Conservation (phyloP, 2,329 filamentous ascomycete genomes). For the Penicillium sp. region DNA sequence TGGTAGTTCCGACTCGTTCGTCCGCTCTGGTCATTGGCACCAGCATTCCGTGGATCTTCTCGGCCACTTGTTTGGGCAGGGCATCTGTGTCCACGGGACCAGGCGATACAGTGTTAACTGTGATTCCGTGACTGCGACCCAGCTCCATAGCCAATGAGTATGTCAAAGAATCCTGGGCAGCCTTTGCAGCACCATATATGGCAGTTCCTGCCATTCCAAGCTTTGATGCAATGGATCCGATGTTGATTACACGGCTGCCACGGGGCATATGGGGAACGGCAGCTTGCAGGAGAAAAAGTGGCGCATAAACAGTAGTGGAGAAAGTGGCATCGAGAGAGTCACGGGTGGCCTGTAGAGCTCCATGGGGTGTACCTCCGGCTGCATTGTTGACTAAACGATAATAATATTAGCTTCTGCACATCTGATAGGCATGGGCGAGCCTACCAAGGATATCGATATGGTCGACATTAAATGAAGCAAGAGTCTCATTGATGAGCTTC, state of each 20-base stretch:
- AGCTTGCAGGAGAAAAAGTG: constrained; percentile 23
- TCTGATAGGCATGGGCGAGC: background rate
- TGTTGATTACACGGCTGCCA: constrained; percentile 43
- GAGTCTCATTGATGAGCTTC: constrained; percentile 17
- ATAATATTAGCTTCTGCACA: background rate
- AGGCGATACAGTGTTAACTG: constrained; percentile 49
- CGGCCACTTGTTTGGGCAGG: constrained; percentile 16
- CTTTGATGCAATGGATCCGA: constrained; percentile 36
- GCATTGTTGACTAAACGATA: constrained; percentile 26
- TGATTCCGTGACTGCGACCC: constrained; percentile 40
- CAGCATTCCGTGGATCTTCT: constrained; percentile 12
- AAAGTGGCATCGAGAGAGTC: constrained; percentile 19
- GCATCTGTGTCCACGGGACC: constrained; percentile 47
- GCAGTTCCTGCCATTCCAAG: constrained; percentile 16
- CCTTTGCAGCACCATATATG: constrained; percentile 28
- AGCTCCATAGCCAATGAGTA: constrained; percentile 20
- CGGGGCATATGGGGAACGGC: constrained; percentile 32
- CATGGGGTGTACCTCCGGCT: constrained; percentile 12
- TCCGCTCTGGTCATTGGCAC: constrained; percentile 36
- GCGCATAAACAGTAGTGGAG: constrained; percentile 18
- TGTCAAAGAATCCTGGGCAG: constrained; percentile 25
- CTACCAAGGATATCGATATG: constrained; percentile 29
- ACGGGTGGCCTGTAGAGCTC: constrained; percentile 9
- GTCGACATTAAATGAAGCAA: constrained; percentile 3
- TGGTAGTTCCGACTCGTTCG: constrained; percentile 38